A percentile compares a stretch with the other conserved stretches of the same genome.
Conservation (phyloP, 257 asterid species). For the Nicotiana obtusifolia region DNA sequence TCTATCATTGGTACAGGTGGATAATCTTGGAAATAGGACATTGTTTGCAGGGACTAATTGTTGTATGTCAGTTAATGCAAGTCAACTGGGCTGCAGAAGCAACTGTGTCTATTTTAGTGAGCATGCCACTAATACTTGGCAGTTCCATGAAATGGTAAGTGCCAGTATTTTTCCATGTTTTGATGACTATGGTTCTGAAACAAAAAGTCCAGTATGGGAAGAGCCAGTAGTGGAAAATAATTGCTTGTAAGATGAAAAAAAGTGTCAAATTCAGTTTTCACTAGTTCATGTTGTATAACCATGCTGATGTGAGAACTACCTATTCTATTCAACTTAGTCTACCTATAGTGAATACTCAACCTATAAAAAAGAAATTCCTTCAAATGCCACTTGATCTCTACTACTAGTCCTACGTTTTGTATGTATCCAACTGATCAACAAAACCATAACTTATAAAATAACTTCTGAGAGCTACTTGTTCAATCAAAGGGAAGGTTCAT, state of each 20-base stretch:
- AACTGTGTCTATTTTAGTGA: slow-evolving; percentile 27
- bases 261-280: background rate
- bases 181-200: slow-evolving; percentile 2
- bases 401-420: too few species aligned
- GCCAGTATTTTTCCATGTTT: slow-evolving; percentile 12
- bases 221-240: background rate
- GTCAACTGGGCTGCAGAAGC: slow-evolving; percentile 25
- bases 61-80: slow-evolving; percentile 23
- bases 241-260: background rate
- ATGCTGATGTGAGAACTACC: too few species aligned
- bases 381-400: too few species aligned
- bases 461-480: too few species aligned
- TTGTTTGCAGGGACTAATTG: slow-evolving; percentile 24
- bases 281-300: background rate
- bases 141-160: slow-evolving; percentile 21
- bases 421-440: too few species aligned
- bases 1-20: slow-evolving; percentile 16
- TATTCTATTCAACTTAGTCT: too few species aligned
- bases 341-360: too few species aligned
- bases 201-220: slow-evolving; percentile 8
- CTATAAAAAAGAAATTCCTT: too few species aligned
- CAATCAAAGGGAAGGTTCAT: too few species aligned
- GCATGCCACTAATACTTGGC: slow-evolving; percentile 14
- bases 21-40: slow-evolving; percentile 23
- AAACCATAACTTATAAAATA: too few species aligned